Percentiles rank a stretch among this genome's conserved stretches.
phyloP scores from a whole-genome alignment of 352 stramenopile genomes.

The Globisporangium irregulare region DNA sequence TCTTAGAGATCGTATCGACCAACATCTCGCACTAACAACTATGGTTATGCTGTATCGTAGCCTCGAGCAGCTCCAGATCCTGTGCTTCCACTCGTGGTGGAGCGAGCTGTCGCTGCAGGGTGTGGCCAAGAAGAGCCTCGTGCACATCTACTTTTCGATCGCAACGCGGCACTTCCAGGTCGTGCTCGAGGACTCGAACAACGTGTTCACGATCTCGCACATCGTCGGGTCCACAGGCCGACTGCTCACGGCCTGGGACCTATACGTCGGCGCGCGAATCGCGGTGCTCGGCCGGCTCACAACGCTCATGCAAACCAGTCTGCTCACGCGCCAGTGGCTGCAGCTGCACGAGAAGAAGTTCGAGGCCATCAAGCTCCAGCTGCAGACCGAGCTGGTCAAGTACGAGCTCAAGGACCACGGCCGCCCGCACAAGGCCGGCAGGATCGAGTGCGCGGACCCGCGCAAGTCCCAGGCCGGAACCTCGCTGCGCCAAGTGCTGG shows the following conservation, averaged over 20 bases:
- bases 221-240: conserved; percentile 40
- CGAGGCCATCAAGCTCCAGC: conserved; percentile 28
- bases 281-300: conserved; percentile 54
- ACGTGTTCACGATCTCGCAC: conserved; percentile 80
- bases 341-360: conserved; percentile 49
- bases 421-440: conserved; percentile 22
- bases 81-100: conserved; percentile 76
- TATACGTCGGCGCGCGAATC: conserved; percentile 65
- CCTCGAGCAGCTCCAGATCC: conserved; percentile 49
- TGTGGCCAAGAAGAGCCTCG: conserved; percentile 26
- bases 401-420: conserved; percentile 49
- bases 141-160: conserved; percentile 67
- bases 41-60: conserved; percentile 17
- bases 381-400: conserved; percentile 57
- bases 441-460: conserved; percentile 53
- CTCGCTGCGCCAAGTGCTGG: conserved; percentile 48
- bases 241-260: conserved; percentile 56
- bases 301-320: conserved; percentile 69
- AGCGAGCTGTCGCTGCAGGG: conserved; percentile 43
- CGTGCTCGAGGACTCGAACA: conserved; percentile 54
- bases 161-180: conserved; percentile 64
- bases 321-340: conserved; percentile 75
- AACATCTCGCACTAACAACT: not conserved
- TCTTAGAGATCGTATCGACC: not conserved
- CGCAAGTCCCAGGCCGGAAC: conserved; percentile 36